Base-by-base conservation (phyloP, 208 protist genomes). In the Leishmania arabica region DNA sequence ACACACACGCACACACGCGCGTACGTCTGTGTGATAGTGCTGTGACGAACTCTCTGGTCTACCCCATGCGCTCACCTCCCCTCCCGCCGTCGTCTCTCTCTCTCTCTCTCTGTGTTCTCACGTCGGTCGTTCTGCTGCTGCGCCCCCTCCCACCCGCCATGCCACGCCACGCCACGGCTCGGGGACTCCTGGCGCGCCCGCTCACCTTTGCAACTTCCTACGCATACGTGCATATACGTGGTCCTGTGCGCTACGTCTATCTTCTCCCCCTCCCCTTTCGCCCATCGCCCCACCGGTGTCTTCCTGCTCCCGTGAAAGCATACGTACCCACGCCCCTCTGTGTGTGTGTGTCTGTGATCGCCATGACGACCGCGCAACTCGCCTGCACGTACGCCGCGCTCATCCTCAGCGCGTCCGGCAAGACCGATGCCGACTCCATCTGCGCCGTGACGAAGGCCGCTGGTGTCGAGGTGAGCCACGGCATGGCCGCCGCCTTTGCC, bases 331-430 rank as follows among this genome's bases (percentile, higher is more conserved):
- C 24, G 24, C 21, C 3, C 37, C 54, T 17, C 3, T 9, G 19
- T 74, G 40, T 58, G 40, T 58, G 1, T 56, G 27, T 74, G 70
- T 74, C 40, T 19, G 27, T 27, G 42, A 74, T 17, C 34, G 24
- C 47, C 1, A 87, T 78, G 78, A 53, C 78, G 31, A 94, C 75
- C 77, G 84, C 91, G 73, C 96, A 98, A 87, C 95, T 98, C 73
- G 97, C 97, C n/a, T 99, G 97, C 92, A 92, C 92, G 40, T 99
- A 99, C 93, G 94, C 98, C 84, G 92, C 96, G 77, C 90, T 99
- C 73, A 95, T 99, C 87, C 95, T 99, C 62, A 90, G 91, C 84
- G 98, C 98, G 87, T 92, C 90, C 82, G 93, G 94, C 80, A 93
- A 93, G 86, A 88, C 88, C 86, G 95, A 97, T 64, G 93, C 90